Conservation (phyloP, 306 rosid genomes). For the Acmispon strigosus region DNA sequence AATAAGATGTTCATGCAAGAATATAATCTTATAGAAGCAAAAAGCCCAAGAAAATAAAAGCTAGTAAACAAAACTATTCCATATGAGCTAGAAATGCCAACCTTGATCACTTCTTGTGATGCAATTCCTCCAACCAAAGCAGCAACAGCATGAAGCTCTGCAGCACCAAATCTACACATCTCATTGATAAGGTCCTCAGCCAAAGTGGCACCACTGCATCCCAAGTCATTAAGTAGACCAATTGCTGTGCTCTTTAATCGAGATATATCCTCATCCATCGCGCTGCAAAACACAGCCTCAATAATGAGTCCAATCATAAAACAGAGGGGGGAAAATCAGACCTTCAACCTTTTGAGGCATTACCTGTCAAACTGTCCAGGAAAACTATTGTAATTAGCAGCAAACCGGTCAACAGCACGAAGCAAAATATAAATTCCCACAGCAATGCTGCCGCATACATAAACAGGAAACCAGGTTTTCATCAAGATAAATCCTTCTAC, state of each 20-base stretch:
- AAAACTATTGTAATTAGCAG: slow-evolving; percentile 87
- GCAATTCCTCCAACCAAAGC: slow-evolving; percentile 96
- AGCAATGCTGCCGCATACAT: slow-evolving; percentile 50
- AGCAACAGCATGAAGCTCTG: slow-evolving; percentile 90
- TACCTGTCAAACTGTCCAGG: slow-evolving; percentile 94
- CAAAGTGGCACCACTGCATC: slow-evolving; percentile 75
- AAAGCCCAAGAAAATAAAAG: neutral
- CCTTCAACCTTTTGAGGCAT: slow-evolving; percentile 7
- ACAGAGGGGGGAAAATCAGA: neutral
- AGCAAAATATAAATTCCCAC: slow-evolving; percentile 82
- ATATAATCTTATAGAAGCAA: neutral
- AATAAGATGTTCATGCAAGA: neutral
- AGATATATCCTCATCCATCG: slow-evolving; percentile 89
- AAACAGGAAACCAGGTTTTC: slow-evolving; percentile 19
- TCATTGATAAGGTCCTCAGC: slow-evolving; percentile 94
- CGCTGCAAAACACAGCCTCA: slow-evolving; percentile 40
- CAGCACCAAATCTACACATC: slow-evolving; percentile 97
- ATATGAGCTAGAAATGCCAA: slow-evolving; percentile 20
- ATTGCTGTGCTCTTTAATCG: slow-evolving; percentile 81
- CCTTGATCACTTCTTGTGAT: slow-evolving; percentile 98
- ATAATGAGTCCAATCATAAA: neutral
- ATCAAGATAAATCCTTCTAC: slow-evolving; percentile 11
- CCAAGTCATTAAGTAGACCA: slow-evolving; percentile 76
- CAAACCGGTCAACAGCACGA: slow-evolving; percentile 94
- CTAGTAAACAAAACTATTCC: neutral